Percentiles rank a stretch among this genome's conserved stretches.
These are phyloP conservation scores for Syzygium jambos DNA, from an alignment of 345 rosid genomes.

Conservation along the genomic window DNA sequence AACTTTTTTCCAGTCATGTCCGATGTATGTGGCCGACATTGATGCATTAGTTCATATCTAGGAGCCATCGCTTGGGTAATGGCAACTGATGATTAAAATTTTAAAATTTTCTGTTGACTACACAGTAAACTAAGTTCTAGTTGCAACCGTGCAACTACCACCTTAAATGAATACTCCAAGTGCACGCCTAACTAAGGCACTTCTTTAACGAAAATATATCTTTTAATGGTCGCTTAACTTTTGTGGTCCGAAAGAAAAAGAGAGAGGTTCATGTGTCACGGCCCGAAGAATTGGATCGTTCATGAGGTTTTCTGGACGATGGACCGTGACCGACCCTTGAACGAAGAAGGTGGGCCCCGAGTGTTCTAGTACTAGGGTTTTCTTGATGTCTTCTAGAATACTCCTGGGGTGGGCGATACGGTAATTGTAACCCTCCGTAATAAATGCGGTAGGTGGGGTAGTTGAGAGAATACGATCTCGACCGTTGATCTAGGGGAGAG, in stretches of 20 bases:
- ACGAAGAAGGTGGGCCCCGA: no score
- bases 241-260: neutral
- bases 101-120: neutral
- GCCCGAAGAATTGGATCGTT: no score
- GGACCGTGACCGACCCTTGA: no score
- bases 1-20: neutral
- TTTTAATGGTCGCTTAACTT: neutral
- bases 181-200: neutral
- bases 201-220: neutral
- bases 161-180: neutral
- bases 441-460: no score
- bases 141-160: neutral
- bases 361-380: no score
- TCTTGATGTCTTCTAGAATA: no score
- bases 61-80: neutral
- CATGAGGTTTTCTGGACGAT: no score
- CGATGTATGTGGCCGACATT: neutral
- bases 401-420: no score
- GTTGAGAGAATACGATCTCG: no score
- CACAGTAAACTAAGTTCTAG: neutral
- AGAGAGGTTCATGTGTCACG: neutral
- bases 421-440: no score
- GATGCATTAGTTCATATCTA: neutral
- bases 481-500: no score
- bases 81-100: neutral